phyloP scores from a whole-genome alignment of 1,284 basidiomycete species.

The Leccinum pachyderme region DNA sequence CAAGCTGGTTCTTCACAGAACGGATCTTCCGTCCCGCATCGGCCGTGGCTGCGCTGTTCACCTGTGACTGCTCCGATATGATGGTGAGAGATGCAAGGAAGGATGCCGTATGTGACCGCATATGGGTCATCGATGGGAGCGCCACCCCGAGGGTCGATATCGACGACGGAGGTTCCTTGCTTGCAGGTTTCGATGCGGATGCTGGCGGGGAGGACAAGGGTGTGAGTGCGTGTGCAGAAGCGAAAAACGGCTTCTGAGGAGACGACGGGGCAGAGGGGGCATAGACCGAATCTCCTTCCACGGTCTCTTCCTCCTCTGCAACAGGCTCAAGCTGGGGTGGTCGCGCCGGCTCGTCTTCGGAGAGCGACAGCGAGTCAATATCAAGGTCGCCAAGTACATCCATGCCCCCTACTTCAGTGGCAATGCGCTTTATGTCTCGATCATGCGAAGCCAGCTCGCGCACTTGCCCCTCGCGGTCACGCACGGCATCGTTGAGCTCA shows the following conservation, averaged over 20 bases:
- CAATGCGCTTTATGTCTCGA: slow-evolving; percentile 74
- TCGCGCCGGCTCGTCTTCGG: slow-evolving; percentile 31
- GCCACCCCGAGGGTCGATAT: slow-evolving; percentile 28
- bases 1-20: slow-evolving; percentile 76
- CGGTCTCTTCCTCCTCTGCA: slow-evolving; percentile 48
- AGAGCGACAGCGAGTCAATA: slow-evolving; percentile 45
- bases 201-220: slow-evolving; percentile 25
- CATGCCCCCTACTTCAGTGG: slow-evolving; percentile 68
- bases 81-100: slow-evolving; percentile 70
- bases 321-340: slow-evolving; percentile 37
- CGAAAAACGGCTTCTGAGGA: slow-evolving; percentile 29
- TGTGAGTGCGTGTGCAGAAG: slow-evolving; percentile 1
- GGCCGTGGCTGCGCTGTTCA: slow-evolving; percentile 76
- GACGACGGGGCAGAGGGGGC: slow-evolving; percentile 27
- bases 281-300: slow-evolving; percentile 42
- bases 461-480: slow-evolving; percentile 74
- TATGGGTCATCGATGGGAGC: slow-evolving; percentile 51
- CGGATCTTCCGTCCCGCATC: slow-evolving; percentile 81
- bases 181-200: slow-evolving; percentile 18
- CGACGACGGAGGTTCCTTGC: slow-evolving; percentile 27
- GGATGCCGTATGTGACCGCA: slow-evolving; percentile 69
- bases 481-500: slow-evolving; percentile 67
- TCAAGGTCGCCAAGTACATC: slow-evolving; percentile 72
- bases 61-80: slow-evolving; percentile 83
- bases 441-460: slow-evolving; percentile 74